Evolutionary conservation across 2,329 filamentous ascomycete genomes (phyloP), one percentile per base, ranked within the genome.

Genomic region (Clarireedia hainanense): DNA sequence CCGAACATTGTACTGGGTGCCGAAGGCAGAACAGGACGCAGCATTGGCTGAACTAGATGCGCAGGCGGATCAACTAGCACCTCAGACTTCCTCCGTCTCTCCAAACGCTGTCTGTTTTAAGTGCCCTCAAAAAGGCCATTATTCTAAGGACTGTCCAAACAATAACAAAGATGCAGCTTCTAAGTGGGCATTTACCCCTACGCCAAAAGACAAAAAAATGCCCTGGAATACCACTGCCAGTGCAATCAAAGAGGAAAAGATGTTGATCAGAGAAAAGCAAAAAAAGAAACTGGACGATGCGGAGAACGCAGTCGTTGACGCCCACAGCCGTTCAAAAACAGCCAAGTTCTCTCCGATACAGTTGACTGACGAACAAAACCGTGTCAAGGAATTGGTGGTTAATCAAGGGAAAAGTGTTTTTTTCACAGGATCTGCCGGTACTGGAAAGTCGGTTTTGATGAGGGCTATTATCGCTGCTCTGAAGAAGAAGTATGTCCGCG

Each of bases 361-460:
- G 55, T 76, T 99, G 37, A 96, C 89, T 68, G 80, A 86, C 12
- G 94, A 99, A 69, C 94, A 99, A 71, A 80, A 83, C 58, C 83
- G 88, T 57, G 90, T 99, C 10, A 76, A 95, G 56, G 84, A 90
- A 47, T 76, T 96, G 20, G 92, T 99, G 9, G 80, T 90, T 6
- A 81, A 94, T 23, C 75, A 88, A 60, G 81, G 81, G 57, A 86
- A 91, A 70, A 97, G 92, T 64, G 91, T 96, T 2, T 99, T 99
- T 75, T 99, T 99, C 71, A 99, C 94, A 1, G 94, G 94, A 64
- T 95, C 94, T 57, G 94, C 94, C 57, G 91, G 87, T 77, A 96
- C 94, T 4, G 94, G 94, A 71, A 99, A 99, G 76, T 99, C 94
- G 1, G 92, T 99, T 4, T 74, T 99, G 56, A 90, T 99, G 80